A percentile compares a stretch with the other conserved stretches of the same genome.
Evolutionary conservation across 441 rosid species (phyloP).

Genomic region (Gossypium armourianum): DNA sequence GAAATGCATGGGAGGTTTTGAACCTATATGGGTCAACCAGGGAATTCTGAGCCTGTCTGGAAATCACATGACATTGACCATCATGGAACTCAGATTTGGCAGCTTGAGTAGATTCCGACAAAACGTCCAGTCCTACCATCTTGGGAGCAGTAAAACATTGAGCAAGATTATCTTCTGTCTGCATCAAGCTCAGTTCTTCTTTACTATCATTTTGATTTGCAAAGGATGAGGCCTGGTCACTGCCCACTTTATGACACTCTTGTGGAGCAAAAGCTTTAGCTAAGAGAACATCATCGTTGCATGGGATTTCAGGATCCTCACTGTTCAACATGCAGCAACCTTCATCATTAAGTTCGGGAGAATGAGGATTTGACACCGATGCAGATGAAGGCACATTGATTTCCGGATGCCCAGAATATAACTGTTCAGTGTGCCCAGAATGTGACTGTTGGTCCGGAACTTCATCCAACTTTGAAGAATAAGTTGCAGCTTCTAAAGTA

Average conservation of each 20-base stretch:
- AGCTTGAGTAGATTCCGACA: constrained; percentile 22
- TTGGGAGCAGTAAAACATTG: constrained; percentile 9
- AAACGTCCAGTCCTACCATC: constrained; percentile 14
- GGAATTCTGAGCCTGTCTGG: constrained; percentile 15
- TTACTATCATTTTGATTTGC: constrained; percentile 11
- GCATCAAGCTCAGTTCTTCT: constrained; percentile 16
- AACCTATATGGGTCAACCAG: constrained; percentile 12
- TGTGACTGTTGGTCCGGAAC: constrained; percentile 15
- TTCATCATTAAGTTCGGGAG: constrained; percentile 18
- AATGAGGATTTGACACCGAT: constrained; percentile 6
- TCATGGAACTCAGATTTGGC: constrained; percentile 23
- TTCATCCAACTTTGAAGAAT: constrained; percentile 20
- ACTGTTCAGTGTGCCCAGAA: constrained; percentile 20
- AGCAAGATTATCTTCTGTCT: constrained; percentile 25
- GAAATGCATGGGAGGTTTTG: constrained; percentile 14
- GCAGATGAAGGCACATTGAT: constrained; percentile 22
- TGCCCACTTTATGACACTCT: constrained; percentile 1
- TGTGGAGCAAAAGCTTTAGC: constrained; percentile 7
- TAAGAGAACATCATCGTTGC: constrained; percentile 29
- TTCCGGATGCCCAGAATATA: constrained; percentile 17
- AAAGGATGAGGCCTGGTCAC: constrained; percentile 14
- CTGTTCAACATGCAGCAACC: constrained; percentile 27
- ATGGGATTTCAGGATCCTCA: constrained; percentile 45
- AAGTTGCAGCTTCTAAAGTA: constrained; percentile 11
- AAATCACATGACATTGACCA: constrained; percentile 14